phyloP scores from a whole-genome alignment of 2,329 filamentous ascomycete species.

The Fusarium lateritium region DNA sequence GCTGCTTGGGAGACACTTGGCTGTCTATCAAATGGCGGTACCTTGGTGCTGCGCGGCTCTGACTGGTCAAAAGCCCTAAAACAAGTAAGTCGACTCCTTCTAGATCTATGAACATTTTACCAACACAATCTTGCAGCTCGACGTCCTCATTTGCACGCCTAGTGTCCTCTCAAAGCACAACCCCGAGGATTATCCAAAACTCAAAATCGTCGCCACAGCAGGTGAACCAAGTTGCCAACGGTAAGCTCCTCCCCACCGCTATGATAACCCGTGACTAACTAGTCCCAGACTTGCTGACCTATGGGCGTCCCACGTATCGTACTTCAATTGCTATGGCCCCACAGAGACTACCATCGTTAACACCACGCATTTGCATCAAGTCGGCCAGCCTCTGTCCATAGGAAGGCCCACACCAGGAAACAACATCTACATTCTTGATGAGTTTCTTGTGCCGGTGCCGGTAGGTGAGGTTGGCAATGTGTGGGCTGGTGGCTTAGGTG shows the following conservation, averaged over 20 bases:
- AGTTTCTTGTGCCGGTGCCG: constrained; percentile 59
- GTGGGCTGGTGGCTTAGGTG: constrained; percentile 68
- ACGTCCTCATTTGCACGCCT: constrained; percentile 69
- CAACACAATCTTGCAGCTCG: constrained; percentile 54
- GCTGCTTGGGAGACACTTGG: constrained; percentile 73
- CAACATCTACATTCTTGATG: constrained; percentile 68
- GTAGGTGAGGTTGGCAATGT: constrained; percentile 67
- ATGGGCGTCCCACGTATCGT: constrained; percentile 64
- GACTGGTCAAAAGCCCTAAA: constrained; percentile 63
- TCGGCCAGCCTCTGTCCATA: constrained; percentile 66
- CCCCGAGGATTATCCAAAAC: constrained; percentile 62
- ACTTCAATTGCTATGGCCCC: constrained; percentile 72
- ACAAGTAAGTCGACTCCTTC: constrained; percentile 52
- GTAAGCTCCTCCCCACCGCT: constrained; percentile 45
- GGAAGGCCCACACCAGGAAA: constrained; percentile 71
- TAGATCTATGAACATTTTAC: fast-evolving
- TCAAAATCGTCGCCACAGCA: constrained; percentile 67
- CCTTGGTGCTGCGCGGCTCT: constrained; percentile 65
- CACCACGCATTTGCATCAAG: constrained; percentile 58
- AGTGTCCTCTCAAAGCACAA: constrained; percentile 67
- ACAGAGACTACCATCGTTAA: constrained; percentile 74
- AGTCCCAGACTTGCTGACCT: constrained; percentile 62
- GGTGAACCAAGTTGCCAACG: constrained; percentile 66
- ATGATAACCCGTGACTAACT: neutral
- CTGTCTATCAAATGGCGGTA: constrained; percentile 69